Conservation (phyloP, 768 basidiomycete genomes). For the Podaxis mareebaensis region DNA sequence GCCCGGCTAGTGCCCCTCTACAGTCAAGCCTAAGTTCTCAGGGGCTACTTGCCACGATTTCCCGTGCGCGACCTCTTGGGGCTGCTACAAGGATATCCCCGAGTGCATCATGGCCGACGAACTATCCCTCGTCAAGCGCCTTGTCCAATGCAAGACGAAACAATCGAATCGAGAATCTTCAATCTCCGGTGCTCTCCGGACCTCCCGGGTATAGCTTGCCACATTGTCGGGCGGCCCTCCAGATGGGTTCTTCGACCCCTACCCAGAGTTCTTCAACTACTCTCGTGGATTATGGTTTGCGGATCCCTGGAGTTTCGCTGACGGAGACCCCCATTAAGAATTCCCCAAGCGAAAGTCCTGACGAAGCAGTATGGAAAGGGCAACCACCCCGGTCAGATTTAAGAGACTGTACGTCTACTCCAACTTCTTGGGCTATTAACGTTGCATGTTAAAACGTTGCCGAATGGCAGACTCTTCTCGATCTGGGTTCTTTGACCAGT, state of each 20-base stretch:
- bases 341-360: neutral
- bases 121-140: neutral
- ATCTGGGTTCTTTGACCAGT: slow-evolving; percentile 1
- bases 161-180: neutral
- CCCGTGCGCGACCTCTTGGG: neutral
- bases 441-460: neutral
- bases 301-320: neutral
- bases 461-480: neutral
- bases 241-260: neutral
- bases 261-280: neutral
- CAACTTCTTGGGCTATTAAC: neutral
- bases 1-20: neutral
- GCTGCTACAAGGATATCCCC: neutral
- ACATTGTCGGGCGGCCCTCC: neutral
- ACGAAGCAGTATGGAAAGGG: neutral
- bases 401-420: neutral
- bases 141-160: neutral
- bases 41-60: neutral
- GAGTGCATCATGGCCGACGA: neutral
- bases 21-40: neutral
- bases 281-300: neutral
- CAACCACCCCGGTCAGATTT: neutral
- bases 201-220: too few relatives aligned
- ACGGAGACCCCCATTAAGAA: neutral
- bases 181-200: neutral